A percentile compares a stretch with the other conserved stretches of the same genome.
phyloP scores from a whole-genome alignment of 192 early-diverging fungal species.

The Gonapodya prolifera region DNA sequence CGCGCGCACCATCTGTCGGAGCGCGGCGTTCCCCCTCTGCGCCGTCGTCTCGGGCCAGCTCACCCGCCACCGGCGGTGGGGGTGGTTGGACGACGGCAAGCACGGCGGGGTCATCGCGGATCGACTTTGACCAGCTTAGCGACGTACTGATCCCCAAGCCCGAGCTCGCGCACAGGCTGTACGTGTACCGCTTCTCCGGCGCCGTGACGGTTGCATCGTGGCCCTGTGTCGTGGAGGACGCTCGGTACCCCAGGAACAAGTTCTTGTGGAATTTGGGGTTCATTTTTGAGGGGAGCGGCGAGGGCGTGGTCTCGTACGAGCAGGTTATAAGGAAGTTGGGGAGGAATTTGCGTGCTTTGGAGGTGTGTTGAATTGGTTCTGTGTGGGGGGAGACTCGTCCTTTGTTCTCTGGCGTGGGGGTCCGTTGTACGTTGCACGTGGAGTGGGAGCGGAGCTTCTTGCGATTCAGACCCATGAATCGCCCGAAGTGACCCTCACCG shows the following conservation, averaged over 20 bases:
- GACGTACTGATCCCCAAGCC: conserved; percentile 81
- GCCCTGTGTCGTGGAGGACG: conserved; percentile 56
- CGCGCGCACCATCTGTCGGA: no score
- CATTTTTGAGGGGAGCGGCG: conserved; percentile 75
- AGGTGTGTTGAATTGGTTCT: conserved; percentile 32
- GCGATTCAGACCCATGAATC: conserved; percentile 12
- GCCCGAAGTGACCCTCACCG: conserved; percentile 9
- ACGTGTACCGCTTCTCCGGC: conserved; percentile 52
- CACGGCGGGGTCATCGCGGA: neutral
- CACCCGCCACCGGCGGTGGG: neutral
- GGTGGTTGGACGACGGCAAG: neutral
- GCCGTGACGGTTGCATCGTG: conserved; percentile 49
- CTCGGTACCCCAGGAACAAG: conserved; percentile 63
- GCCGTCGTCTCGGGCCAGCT: neutral
- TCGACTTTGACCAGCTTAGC: conserved; percentile 61
- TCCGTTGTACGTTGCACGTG: neutral
- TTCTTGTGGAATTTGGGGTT: conserved; percentile 91
- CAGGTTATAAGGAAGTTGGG: conserved; percentile 83
- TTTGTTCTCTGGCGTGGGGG: conserved; percentile 9
- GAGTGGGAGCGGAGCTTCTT: conserved; percentile 4
- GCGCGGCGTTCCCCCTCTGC: neutral
- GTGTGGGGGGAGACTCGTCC: conserved; percentile 11
- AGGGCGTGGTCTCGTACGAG: conserved; percentile 63
- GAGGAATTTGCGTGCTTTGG: conserved; percentile 61
- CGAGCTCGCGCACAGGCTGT: conserved; percentile 53